Evolutionary conservation across 352 stramenopile genomes (phyloP).

Genomic region (Phytopythium sindhum): DNA sequence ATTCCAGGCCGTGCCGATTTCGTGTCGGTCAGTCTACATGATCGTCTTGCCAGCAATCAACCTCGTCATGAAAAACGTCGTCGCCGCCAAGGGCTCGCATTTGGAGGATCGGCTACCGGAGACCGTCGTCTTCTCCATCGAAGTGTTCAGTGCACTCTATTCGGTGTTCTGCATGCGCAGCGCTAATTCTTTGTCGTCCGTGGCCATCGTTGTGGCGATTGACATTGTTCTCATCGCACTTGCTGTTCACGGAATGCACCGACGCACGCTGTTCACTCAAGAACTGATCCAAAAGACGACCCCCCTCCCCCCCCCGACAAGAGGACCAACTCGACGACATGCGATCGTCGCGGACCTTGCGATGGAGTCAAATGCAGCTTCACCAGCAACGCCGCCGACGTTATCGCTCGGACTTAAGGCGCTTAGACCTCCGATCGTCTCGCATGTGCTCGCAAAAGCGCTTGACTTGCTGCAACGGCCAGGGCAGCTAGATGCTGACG

Average conservation of each 20-base stretch:
- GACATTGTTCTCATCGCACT: slow-evolving; percentile 14
- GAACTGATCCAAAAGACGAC: slow-evolving; percentile 15
- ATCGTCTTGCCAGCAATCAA: slow-evolving; percentile 31
- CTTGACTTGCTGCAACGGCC: slow-evolving; percentile 20
- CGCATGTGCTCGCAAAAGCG: slow-evolving; percentile 11
- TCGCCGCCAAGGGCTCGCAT: slow-evolving; percentile 25
- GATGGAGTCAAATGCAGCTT: neutral
- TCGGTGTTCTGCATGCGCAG: slow-evolving; percentile 31
- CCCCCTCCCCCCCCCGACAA: slow-evolving; percentile 9
- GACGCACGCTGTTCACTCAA: slow-evolving; percentile 12
- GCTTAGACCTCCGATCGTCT: slow-evolving; percentile 8
- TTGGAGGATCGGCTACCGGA: slow-evolving; percentile 22
- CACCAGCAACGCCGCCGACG: neutral
- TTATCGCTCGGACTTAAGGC: slow-evolving; percentile 7
- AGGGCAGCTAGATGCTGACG: slow-evolving; percentile 16
- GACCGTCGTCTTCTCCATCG: slow-evolving; percentile 30
- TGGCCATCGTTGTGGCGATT: slow-evolving; percentile 13
- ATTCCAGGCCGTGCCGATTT: slow-evolving; percentile 16
- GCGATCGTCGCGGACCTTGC: neutral
- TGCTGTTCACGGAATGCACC: slow-evolving; percentile 21
- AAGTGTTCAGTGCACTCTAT: slow-evolving; percentile 40
- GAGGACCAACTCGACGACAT: slow-evolving; percentile 7
- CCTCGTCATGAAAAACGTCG: slow-evolving; percentile 29
- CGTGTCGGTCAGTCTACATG: slow-evolving; percentile 20
- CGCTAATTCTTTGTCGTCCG: slow-evolving; percentile 22